Base-by-base conservation (phyloP, 305 asterid genomes). In the Solanum chacoense region DNA sequence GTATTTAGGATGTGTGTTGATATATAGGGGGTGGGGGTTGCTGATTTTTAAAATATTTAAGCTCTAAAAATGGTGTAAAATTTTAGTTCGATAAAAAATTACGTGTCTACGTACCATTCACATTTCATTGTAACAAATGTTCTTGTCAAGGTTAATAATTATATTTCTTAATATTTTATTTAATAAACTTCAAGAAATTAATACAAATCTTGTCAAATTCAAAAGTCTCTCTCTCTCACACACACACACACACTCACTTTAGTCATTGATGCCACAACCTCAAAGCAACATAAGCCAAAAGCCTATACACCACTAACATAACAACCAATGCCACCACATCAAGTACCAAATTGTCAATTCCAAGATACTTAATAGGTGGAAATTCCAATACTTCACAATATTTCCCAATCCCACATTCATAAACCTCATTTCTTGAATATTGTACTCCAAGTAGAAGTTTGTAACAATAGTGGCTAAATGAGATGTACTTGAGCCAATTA, bases 391-490 rank as follows among this genome's bases (percentile, higher is more conserved):
- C 98, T 91, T 94, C 89, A 86, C 98, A 97, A 0, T 90, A 89
- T 4, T 42, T 76, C 4, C 94, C 95, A 22, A 77, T 13, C 26
- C 95, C 95, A 84, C 98, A 96, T 4, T 93, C 96, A 86, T 96
- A 96, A 8, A 95, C 84, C 88, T 96, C 95, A 69, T 90, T 85
- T 65, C 74, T 88, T 4, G 93, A 89, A 73, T 94, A 97, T 65
- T 97, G 99, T 85, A 94, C 96, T 86, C 94, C 97, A 2, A 96
- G 92, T 0, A 97, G 94, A 67, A 96, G 96, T 89, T 92, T 94
- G 81, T 97, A 97, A 31, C 96, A 93, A 42, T 93, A 94, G 87
- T 96, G 99, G 78, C 97, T 94, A 69, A 97, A 97, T 2, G 99
- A 96, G 3, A 94, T 16, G 87, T 95, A 97, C 76, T 95, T 97